Percentiles rank a stretch among this genome's conserved stretches.
Evolutionary conservation across 1,284 basidiomycete species (phyloP).

Genomic region (Sanghuangporus sanghuang): DNA sequence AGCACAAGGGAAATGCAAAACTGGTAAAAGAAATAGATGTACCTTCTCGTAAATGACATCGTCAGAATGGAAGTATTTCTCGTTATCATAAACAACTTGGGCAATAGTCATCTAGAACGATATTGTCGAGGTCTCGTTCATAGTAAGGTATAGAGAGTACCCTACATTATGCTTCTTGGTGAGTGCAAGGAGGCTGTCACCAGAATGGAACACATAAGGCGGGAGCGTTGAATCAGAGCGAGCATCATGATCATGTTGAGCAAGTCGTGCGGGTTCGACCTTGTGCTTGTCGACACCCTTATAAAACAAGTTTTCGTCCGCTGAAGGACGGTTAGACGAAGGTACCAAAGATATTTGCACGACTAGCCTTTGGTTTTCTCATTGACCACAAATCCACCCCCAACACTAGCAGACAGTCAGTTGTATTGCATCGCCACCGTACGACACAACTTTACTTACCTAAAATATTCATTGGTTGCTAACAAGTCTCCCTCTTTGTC

Average conservation of each 20-base stretch:
- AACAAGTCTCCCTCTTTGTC: conserved; percentile 77
- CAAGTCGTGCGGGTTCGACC: conserved; percentile 75
- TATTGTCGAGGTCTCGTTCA: conserved; percentile 14
- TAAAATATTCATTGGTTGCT: conserved; percentile 94
- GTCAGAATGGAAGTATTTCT: conserved; percentile 71
- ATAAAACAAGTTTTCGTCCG: conserved; percentile 94
- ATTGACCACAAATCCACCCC: conserved; percentile 89
- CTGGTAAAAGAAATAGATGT: conserved; percentile 12
- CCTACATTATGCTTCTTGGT: conserved; percentile 81
- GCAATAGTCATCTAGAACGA: conserved; percentile 78
- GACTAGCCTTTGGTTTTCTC: conserved; percentile 74
- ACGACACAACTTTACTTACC: conserved; percentile 29
- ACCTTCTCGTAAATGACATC: conserved; percentile 77
- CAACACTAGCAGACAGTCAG: conserved; percentile 47
- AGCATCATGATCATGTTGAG: conserved; percentile 46
- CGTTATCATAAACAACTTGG: conserved; percentile 94
- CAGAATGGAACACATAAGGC: conserved; percentile 82
- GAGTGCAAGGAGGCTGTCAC: conserved; percentile 70
- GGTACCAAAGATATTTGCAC: not conserved
- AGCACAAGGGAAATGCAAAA: conserved; percentile 1
- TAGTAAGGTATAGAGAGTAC: not conserved
- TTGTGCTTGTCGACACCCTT: conserved; percentile 85
- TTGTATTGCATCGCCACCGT: not conserved
- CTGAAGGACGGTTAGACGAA: conserved; percentile 30
- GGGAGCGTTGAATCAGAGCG: conserved; percentile 42